Evolutionary conservation across 106 monocot species (phyloP).

Genomic region (Acorus gramineus): DNA sequence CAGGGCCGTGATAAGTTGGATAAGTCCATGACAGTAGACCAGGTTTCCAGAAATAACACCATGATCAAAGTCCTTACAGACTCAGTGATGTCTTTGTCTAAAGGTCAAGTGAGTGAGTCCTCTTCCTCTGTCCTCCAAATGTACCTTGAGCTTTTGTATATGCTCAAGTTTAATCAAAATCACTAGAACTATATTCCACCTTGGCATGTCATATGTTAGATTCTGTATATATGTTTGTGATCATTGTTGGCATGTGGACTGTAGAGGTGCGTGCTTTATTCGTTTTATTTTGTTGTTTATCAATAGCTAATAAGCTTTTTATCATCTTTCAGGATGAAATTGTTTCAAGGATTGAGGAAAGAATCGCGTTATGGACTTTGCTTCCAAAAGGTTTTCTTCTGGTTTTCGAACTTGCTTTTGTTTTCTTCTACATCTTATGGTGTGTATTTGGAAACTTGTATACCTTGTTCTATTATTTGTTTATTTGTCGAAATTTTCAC

Average conservation of each 20-base stretch:
- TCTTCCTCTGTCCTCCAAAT: neutral
- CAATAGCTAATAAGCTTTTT: slow-evolving; percentile 1
- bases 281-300: neutral
- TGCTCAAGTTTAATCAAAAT: no score
- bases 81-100: slow-evolving; percentile 13
- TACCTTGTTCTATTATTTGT: no score
- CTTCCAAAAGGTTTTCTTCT: slow-evolving; percentile 45
- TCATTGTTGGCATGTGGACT: no score
- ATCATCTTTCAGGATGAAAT: slow-evolving; percentile 38
- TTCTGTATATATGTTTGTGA: no score
- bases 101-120: slow-evolving; percentile 17
- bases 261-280: neutral
- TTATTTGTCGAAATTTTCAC: no score
- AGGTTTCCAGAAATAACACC: slow-evolving; percentile 11
- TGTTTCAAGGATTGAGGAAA: slow-evolving; percentile 54
- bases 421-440: neutral
- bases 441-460: no score
- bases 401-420: neutral
- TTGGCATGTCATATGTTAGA: no score
- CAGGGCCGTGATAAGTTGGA: slow-evolving; percentile 29
- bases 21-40: slow-evolving; percentile 6
- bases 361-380: slow-evolving; percentile 63
- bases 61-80: neutral
- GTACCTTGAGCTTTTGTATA: no score
- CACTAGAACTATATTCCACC: no score